A percentile compares a stretch with the other conserved stretches of the same genome.
Conservation (phyloP, 768 basidiomycete species). For the Lactarius deliciosus region DNA sequence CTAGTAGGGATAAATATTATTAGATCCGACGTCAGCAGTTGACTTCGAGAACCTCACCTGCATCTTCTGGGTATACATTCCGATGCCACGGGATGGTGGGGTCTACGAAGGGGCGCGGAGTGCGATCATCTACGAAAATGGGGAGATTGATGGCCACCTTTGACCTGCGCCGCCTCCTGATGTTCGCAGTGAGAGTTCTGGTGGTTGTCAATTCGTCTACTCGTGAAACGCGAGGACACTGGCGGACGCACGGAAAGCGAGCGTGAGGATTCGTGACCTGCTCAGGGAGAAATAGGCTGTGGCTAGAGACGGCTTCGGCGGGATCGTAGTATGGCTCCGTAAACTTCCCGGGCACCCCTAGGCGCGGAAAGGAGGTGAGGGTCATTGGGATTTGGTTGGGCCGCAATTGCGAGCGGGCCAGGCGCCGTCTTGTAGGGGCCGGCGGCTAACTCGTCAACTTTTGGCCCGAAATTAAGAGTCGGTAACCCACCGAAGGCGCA, state of each 20-base stretch:
- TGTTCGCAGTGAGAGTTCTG: constrained; percentile 97
- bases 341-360: constrained; percentile 87
- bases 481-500: constrained; percentile 75
- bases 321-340: constrained; percentile 88
- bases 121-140: constrained; percentile 83
- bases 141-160: constrained; percentile 97
- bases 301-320: constrained; percentile 74
- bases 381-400: constrained; percentile 88
- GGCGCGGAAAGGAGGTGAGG: constrained; percentile 90
- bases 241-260: constrained; percentile 85
- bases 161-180: constrained; percentile 83
- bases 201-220: constrained; percentile 1
- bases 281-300: constrained; percentile 92
- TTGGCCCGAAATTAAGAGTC: constrained; percentile 1
- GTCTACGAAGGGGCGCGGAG: constrained; percentile 87
- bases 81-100: constrained; percentile 90
- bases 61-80: constrained; percentile 78
- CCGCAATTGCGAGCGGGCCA: constrained; percentile 81
- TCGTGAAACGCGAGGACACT: constrained; percentile 19
- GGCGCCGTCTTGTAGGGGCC: constrained; percentile 57
- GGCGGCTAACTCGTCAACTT: constrained; percentile 14
- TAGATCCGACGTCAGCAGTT: constrained; percentile 14
- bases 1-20: constrained; percentile 40
- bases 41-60: constrained; percentile 49
- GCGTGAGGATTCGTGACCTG: constrained; percentile 97